Conservation (phyloP, 73 alveolate genomes). For the Paramecium tetraurelia region DNA sequence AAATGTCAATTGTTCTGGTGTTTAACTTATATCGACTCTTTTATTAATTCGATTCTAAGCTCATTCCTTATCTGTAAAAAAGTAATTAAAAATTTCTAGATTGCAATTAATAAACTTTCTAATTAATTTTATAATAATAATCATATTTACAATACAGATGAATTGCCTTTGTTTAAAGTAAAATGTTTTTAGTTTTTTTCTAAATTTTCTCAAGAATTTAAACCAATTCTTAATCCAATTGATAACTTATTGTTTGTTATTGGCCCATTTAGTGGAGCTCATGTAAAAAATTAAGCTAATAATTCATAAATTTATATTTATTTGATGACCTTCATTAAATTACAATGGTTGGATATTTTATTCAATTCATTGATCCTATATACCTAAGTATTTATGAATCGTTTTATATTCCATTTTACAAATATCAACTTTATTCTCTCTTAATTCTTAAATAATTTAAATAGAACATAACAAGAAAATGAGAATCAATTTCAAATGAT, state of each 20-base stretch:
- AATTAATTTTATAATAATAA: too few species aligned
- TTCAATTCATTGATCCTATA: not conserved
- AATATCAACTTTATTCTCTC: not conserved
- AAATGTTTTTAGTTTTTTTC: too few species aligned
- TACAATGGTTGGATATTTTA: not conserved
- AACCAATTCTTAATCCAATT: too few species aligned
- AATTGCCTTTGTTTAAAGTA: too few species aligned
- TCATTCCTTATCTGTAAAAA: too few species aligned
- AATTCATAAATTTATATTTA: slow-evolving; percentile 6
- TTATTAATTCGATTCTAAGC: too few species aligned
- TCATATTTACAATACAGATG: too few species aligned
- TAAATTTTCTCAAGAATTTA: too few species aligned
- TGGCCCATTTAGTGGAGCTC: not conserved
- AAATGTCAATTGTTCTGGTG: too few species aligned
- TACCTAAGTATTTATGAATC: not conserved
- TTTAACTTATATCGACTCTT: too few species aligned
- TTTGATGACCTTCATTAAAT: not conserved
- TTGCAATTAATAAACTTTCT: too few species aligned
- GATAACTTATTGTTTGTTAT: not conserved
- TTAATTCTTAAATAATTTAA: not conserved
- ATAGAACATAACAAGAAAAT: not conserved
- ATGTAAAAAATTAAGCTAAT: not conserved
- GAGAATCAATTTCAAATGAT: not conserved
- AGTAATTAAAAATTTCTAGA: too few species aligned
- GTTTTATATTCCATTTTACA: not conserved